Evolutionary conservation across 345 rosid species (phyloP).

Genomic region (Lenwebbia sp.): DNA sequence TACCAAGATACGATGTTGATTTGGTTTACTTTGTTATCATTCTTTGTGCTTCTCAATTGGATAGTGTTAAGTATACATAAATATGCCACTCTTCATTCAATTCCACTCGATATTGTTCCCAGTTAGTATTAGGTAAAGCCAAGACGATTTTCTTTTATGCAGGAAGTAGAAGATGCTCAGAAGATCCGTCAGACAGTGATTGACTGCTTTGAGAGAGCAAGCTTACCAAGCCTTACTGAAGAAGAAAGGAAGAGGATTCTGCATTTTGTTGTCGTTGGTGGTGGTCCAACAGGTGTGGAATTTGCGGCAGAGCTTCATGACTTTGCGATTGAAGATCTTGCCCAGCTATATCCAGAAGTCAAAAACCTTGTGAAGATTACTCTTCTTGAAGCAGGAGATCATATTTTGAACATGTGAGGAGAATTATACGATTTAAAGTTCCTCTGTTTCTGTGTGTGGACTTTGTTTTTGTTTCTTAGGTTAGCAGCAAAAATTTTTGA

Average conservation of each 20-base stretch:
- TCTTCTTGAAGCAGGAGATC: constrained; percentile 75
- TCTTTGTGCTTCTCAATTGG: background rate
- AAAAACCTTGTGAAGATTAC: constrained; percentile 43
- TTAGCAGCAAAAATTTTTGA: background rate
- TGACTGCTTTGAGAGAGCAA: constrained; percentile 66
- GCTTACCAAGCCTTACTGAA: constrained; percentile 52
- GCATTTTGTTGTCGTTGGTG: constrained; percentile 86
- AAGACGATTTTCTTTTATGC: background rate
- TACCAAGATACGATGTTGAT: background rate
- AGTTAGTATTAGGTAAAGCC: background rate
- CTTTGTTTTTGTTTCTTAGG: background rate
- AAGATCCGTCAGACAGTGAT: constrained; percentile 47
- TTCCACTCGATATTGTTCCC: background rate
- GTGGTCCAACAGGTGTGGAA: constrained; percentile 88
- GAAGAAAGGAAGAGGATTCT: constrained; percentile 62
- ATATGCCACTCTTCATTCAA: background rate
- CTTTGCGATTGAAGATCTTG: constrained; percentile 50
- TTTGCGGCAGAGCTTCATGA: constrained; percentile 88
- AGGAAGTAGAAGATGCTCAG: constrained; percentile 80
- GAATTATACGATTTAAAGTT: background rate
- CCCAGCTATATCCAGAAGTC: constrained; percentile 42
- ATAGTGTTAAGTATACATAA: background rate
- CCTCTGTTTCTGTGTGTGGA: background rate
- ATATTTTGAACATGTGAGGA: constrained; percentile 64
- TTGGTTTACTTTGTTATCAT: background rate